These are phyloP conservation scores for Rhizomucor pusillus DNA, from an alignment of 371 early-diverging fungal genomes.

Conservation along the genomic window DNA sequence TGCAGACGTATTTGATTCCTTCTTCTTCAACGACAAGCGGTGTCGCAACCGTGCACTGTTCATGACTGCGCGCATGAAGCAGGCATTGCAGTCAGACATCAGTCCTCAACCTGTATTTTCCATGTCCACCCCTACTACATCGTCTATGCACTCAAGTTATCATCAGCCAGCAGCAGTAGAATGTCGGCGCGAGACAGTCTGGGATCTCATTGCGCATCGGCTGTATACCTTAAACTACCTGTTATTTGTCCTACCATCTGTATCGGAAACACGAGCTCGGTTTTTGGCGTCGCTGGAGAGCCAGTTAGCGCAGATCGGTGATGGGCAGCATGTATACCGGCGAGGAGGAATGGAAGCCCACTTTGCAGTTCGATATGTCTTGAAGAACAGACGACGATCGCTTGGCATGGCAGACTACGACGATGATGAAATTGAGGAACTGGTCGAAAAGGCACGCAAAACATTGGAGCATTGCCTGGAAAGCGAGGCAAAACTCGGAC, in stretches of 20 bases:
- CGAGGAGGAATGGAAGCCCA: constrained; percentile 42
- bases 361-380: constrained; percentile 41
- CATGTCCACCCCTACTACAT: constrained; percentile 12
- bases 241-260: constrained; percentile 37
- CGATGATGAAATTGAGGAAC: constrained; percentile 19
- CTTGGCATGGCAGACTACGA: constrained; percentile 13
- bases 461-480: constrained; percentile 43
- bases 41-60: constrained; percentile 47
- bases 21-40: constrained; percentile 48
- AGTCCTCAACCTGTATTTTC: constrained; percentile 9
- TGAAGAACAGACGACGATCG: constrained; percentile 6
- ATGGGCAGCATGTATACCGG: constrained; percentile 27
- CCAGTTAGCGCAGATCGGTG: constrained; percentile 18
- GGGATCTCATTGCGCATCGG: constrained; percentile 38
- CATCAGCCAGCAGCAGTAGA: too few relatives aligned
- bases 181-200: constrained; percentile 21
- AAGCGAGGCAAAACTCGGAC: constrained; percentile 43
- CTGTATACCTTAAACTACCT: constrained; percentile 46
- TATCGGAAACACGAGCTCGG: constrained; percentile 23
- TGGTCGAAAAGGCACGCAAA: constrained; percentile 34
- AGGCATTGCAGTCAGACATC: constrained; percentile 21
- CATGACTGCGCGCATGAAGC: constrained; percentile 43
- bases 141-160: neutral
- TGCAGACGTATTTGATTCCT: constrained; percentile 39
- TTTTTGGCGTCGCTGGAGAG: constrained; percentile 26